Evolutionary conservation across 2,329 filamentous ascomycete species (phyloP), one percentile per base, ranked within the genome.

Genomic region (Neopestalotiopsis sp.): DNA sequence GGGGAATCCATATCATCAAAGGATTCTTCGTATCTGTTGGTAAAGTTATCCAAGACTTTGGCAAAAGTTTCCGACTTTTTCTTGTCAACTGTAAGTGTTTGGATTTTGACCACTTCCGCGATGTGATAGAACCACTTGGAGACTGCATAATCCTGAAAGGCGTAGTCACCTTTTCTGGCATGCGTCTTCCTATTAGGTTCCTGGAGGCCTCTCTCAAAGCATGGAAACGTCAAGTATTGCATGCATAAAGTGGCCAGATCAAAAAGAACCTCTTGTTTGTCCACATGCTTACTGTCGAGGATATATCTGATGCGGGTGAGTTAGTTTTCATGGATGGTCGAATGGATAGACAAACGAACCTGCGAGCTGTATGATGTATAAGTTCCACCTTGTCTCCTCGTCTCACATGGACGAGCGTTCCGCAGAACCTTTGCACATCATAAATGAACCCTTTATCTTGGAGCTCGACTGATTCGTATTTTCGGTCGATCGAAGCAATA

Each of bases 71-170:
- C 28, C 1, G 70, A 5, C 34, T 66, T 69, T 2, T 24, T 24
- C 2, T 24, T 24, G 24, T 24, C 24, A 24, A 24, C 1, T 24
- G 24, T 24, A 2, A 24, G 24, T 24, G 24, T 24, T 24, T 24
- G 24, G 24, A 24, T 24, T 24, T 24, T 24, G 24, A 24, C 24
- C 12, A 65, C 13, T 20, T 60, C 49, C 4, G 34, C 63, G 28
- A 69, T 49, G 67, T 83, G 81, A 14, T 70, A 60, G 24, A 72
- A 70, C 81, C 80, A 83, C 34, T 78, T 72, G 1, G 80, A 73
- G 4, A 75, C 68, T 0, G 80, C 80, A 40, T 83, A 83, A 63
- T 83, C 81, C 17, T 80, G 78, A 58, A 83, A 80, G 0, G 76
- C 74, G 67, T 79, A 82, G 61, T 73, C 75, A 0, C 81, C 81